Conservation (phyloP, 768 basidiomycete species). For the Boletus bicolor region DNA sequence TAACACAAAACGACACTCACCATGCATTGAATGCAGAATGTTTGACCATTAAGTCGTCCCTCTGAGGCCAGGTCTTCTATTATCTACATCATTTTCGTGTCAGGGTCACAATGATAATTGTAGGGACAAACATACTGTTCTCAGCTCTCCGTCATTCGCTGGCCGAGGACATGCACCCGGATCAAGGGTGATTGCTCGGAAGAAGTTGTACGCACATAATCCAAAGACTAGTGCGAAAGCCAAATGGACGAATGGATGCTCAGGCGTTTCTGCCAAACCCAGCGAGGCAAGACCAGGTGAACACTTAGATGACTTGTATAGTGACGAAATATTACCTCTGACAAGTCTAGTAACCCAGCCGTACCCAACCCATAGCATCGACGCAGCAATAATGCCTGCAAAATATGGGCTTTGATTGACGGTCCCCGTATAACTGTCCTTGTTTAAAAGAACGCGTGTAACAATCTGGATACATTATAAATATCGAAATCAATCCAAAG, state of each 20-base stretch:
- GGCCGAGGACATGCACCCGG: constrained; percentile 86
- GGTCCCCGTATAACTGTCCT: constrained; percentile 75
- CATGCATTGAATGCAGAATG: constrained; percentile 97
- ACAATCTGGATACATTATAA: constrained; percentile 54
- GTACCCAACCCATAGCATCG: constrained; percentile 83
- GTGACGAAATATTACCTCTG: constrained; percentile 46
- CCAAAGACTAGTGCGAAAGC: constrained; percentile 66
- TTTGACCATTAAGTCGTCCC: constrained; percentile 89
- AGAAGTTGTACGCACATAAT: constrained; percentile 85
- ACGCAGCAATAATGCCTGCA: constrained; percentile 82
- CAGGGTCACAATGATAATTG: background rate
- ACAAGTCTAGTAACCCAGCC: constrained; percentile 80
- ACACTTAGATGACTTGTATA: background rate
- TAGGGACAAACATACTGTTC: constrained; percentile 55
- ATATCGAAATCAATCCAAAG: background rate
- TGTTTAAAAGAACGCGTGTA: constrained; percentile 81
- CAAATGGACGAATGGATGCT: constrained; percentile 73
- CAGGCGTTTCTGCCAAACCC: constrained; percentile 60
- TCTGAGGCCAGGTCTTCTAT: constrained; percentile 89
- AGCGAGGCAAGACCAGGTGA: background rate
- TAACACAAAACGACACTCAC: constrained; percentile 35
- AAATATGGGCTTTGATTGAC: constrained; percentile 91
- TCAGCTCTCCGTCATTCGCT: constrained; percentile 78
- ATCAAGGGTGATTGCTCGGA: constrained; percentile 84
- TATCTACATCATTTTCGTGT: constrained; percentile 45